Evolutionary conservation across 2,329 filamentous ascomycete genomes (phyloP).

Genomic region (Epichloe festucae): DNA sequence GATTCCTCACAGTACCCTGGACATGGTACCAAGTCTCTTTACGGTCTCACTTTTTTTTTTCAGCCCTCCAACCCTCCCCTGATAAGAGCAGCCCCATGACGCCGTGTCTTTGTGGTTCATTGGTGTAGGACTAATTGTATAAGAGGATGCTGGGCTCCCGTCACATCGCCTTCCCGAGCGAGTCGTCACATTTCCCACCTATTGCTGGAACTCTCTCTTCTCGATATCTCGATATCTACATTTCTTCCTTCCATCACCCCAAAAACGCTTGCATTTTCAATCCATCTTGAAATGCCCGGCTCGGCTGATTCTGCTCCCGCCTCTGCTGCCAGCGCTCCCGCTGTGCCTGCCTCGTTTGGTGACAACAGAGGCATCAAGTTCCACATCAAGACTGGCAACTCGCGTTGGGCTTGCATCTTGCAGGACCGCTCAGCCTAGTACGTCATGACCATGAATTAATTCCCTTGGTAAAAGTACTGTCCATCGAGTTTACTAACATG

Average conservation of each 20-base stretch:
- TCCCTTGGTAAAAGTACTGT: not conserved
- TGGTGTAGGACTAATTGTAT: not conserved
- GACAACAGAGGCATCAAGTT: slow-evolving; percentile 31
- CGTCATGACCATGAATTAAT: slow-evolving; percentile 10
- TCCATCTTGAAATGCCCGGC: slow-evolving; percentile 8
- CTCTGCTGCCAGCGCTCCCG: slow-evolving; percentile 6
- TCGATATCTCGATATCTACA: not conserved
- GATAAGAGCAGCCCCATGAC: not conserved
- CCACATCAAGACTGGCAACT: slow-evolving; percentile 30
- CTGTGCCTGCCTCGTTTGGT: slow-evolving; percentile 17
- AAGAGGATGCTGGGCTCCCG: not conserved
- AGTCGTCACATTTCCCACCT: too few species aligned
- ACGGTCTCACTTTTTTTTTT: not conserved
- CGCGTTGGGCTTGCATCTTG: slow-evolving; percentile 26
- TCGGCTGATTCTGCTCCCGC: slow-evolving; percentile 8
- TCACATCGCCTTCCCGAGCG: not conserved
- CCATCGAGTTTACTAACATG: slow-evolving; percentile 8
- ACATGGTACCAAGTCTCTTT: not conserved
- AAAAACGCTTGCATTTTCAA: not conserved
- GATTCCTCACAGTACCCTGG: not conserved
- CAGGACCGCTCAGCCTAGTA: slow-evolving; percentile 33
- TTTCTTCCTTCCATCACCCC: too few species aligned
- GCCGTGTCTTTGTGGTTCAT: not conserved
- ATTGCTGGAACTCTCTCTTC: not conserved
- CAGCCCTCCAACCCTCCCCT: not conserved